phyloP scores from a whole-genome alignment of 208 protist genomes.

The Acanthamoeba triangularis region DNA sequence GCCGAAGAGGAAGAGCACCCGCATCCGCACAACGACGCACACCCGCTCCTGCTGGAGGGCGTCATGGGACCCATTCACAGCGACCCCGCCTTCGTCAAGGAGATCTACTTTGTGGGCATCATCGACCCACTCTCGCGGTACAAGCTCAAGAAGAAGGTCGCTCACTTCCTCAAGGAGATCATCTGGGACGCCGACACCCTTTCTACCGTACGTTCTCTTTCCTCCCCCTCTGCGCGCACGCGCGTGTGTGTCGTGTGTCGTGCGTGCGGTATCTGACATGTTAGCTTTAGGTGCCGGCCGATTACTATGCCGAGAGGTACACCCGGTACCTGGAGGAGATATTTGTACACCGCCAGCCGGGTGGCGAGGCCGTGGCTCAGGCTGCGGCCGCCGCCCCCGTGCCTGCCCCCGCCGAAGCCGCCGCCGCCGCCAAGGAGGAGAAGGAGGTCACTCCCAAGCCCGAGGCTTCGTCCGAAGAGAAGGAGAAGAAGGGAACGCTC shows the following conservation, averaged over 20 bases:
- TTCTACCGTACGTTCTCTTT: neutral
- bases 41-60: neutral
- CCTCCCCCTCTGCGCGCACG: neutral
- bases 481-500: constrained; percentile 15
- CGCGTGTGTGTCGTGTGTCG: too few species aligned
- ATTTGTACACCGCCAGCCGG: neutral
- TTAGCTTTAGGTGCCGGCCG: constrained; percentile 3
- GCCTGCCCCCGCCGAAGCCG: neutral
- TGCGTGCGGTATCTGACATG: neutral
- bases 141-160: constrained; percentile 39
- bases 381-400: neutral
- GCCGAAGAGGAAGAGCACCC: neutral
- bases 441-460: neutral
- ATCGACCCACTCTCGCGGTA: constrained; percentile 61
- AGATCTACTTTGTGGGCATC: constrained; percentile 67
- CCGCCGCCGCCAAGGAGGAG: neutral
- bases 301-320: constrained; percentile 65
- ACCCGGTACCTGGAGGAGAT: constrained; percentile 3
- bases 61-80: constrained; percentile 36
- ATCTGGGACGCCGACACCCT: constrained; percentile 54
- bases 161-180: constrained; percentile 56
- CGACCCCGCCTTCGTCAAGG: neutral
- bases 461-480: neutral
- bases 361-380: neutral
- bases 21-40: neutral